Base-by-base conservation (phyloP, 2,329 filamentous ascomycete genomes). In the Fusarium sambucinum region DNA sequence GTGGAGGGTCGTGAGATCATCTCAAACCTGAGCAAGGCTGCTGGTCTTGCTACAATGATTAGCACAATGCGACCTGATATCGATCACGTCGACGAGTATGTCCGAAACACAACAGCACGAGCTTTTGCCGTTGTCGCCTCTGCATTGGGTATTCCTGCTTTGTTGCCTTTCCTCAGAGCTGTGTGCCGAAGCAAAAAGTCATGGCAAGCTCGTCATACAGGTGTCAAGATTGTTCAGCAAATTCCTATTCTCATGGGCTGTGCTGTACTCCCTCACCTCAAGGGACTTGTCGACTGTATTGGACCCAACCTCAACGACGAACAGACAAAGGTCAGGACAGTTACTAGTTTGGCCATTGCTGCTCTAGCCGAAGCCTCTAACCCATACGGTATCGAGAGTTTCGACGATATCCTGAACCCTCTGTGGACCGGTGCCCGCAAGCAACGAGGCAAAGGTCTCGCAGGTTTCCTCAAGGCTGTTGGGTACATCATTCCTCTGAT, bases 221-320 rank as follows among this genome's bases (percentile, higher is more conserved):
- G 96, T 82, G 96, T 99, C 70, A 99, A 99, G 84, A 99, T 99
- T 77, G 92, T 99, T 17, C 96, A 99, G 79, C 96, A 99, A 77
- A 98, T 99, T 74, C 95, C 96, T 23, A 99, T 99, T 72, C 83
- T 99, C 7, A 99, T 99, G 96, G 96, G 96, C 29, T 99, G 96
- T 77, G 96, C 96, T 44, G 93, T 99, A 52, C 83, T 99, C 27
- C 96, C 96, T 33, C 95, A 99, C 79, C 85, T 99, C 54, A 98
- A 97, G 79, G 95, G 95, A 6, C 84, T 99, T 13, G 96, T 99
- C 10, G 96, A 98, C 73, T 98, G 95, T 78, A 97, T 99, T 76
- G 93, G 91, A 16, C 93, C 95, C 51, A 97, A 97, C 77, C 85
- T 99, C 16, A 97, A 97, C 75, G 96, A 99, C 73, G 96, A 99